phyloP scores from a whole-genome alignment of 1,284 basidiomycete species.

The Puccinia sorghi region DNA sequence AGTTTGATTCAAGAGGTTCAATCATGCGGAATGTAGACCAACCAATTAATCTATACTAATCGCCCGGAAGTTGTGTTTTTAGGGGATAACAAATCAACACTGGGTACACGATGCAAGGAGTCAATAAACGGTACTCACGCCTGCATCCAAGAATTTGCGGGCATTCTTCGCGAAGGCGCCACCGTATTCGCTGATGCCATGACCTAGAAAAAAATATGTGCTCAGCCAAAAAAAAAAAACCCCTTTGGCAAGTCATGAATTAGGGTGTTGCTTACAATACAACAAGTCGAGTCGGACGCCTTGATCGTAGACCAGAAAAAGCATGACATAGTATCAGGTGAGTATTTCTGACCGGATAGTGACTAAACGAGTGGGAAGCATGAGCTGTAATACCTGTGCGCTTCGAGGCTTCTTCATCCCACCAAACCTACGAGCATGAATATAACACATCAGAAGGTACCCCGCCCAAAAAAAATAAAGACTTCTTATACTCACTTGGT shows the following conservation, averaged over 20 bases:
- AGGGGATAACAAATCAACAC: neutral
- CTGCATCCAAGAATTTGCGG: constrained; percentile 41
- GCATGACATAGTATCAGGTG: neutral
- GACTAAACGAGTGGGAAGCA: too few species aligned
- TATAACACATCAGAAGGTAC: neutral
- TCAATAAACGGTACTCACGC: constrained; percentile 22
- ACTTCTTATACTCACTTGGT: constrained; percentile 17
- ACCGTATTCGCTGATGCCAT: constrained; percentile 43
- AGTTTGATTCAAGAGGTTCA: neutral
- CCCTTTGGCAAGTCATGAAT: neutral
- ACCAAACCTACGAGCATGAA: constrained; percentile 38
- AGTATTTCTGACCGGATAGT: too few species aligned
- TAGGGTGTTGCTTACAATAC: constrained; percentile 21
- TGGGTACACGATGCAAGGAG: neutral
- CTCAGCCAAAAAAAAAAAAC: neutral
- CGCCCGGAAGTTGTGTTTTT: neutral
- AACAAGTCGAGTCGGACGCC: constrained; percentile 30
- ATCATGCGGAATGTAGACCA: neutral
- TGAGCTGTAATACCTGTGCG: constrained; percentile 14
- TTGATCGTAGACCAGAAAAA: neutral
- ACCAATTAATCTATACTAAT: constrained; percentile 43
- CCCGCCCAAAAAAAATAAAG: neutral
- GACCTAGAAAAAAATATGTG: constrained; percentile 13
- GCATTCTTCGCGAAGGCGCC: constrained; percentile 30
- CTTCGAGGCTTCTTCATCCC: constrained; percentile 36